Evolutionary conservation across 352 stramenopile genomes (phyloP), one percentile per base, ranked within the genome.

Genomic region (Phytophthora citricola): DNA sequence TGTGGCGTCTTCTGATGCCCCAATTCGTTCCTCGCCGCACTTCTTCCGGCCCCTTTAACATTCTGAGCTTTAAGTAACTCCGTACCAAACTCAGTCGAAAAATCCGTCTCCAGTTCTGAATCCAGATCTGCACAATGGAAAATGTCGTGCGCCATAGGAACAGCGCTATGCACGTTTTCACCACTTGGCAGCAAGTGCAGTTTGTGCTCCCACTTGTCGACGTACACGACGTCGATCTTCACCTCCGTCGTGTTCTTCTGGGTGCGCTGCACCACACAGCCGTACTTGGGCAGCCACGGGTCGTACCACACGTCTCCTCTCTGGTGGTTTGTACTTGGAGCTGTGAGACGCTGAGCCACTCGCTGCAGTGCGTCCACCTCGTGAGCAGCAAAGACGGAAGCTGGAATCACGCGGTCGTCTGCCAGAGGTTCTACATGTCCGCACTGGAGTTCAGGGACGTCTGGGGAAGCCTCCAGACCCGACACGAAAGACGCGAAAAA

Each of bases 1-100:
- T 83, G 65, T 17, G 78, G 80, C 0, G 78, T 89, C 66, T 85
- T 87, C 39, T 87, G 80, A 41, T 87, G 72, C 0, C 70, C 71
- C 2, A 76, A 50, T 3, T 64, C 44, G 5, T 75, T 70, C 7
- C 5, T 46, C 6, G 55, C 57, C 14, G 79, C 79, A 50, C 66
- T 87, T 34, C 77, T 34, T n/a, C n/a, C n/a, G n/a, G n/a, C n/a
- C n/a, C n/a, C n/a, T n/a, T n/a, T n/a, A n/a, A n/a, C n/a, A n/a
- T n/a, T n/a, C n/a, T n/a, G n/a, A n/a, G n/a, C n/a, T n/a, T n/a
- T n/a, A n/a, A n/a, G n/a, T n/a, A n/a, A n/a, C 40, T 77, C 53
- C 0, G 24, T 15, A 0, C 38, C 26, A 26, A 52, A 52, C 46
- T 39, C 15, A 11, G 8, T 52, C 4, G 14, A 15, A 4, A 86